Base-by-base conservation (phyloP, 768 basidiomycete genomes). In the Postia placenta region DNA sequence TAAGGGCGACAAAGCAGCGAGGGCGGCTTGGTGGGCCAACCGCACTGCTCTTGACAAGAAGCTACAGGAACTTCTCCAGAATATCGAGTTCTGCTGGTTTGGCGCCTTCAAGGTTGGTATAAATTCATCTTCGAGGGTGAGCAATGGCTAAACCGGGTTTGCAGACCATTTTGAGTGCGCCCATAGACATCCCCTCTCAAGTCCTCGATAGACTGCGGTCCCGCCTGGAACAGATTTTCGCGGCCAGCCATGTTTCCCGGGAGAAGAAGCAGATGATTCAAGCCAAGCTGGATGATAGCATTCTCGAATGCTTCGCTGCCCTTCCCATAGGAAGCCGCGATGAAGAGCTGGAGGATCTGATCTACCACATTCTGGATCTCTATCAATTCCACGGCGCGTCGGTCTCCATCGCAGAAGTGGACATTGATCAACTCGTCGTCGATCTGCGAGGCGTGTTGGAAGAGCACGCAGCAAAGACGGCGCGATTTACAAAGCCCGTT, bases 1-100 rank as follows among this genome's bases (percentile, higher is more conserved):
- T 55, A 69, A 77, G 25, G 78, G 85, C 36, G 81, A 87, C 50
- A 70, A 72, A 38, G 76, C 78, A 25, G 88, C 80, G 1, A 74
- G 83, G 52, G 70, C 74, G 0, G 75, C 71, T 1, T 98, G 96
- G 96, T 99, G 96, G 96, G 81, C 79, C 28, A 76, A 83, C 45
- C 74, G 96, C 2, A 68, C 71, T 20, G 77, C 74, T 19, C 73
- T 98, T n/a, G 93, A 98, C 59, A 72, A 70, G 41, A 76, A 92
- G 20, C 63, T 99, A 59, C 72, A 79, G 49, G 79, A 80, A 25
- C 66, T 99, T 5, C 64, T 96, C 27, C 80, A 81, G 54, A 91
- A 85, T 54, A 83, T 99, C 38, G 96, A 98, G 63, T 93, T 89
- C 57, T 92, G 88, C 60, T 98, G 96, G 96, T 74, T 99, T 2